Conservation (phyloP, 768 basidiomycete genomes). For the Leccinum truebloodii region DNA sequence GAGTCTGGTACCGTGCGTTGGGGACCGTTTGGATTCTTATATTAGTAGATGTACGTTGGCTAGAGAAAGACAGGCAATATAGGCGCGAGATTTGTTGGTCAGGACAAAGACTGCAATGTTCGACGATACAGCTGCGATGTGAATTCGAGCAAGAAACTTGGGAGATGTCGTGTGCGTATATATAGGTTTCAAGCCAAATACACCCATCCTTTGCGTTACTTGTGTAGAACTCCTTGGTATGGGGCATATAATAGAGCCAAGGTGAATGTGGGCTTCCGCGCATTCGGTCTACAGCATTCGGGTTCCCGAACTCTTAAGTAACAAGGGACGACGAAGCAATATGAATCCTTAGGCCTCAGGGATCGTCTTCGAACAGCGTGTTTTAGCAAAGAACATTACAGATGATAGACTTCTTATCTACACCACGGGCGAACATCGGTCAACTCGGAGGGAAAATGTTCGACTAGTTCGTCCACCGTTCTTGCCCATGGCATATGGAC, state of each 20-base stretch:
- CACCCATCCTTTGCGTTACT: too few species aligned
- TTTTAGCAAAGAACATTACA: not conserved
- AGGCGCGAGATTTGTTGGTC: too few species aligned
- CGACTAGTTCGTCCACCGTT: constrained; percentile 18
- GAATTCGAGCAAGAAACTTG: too few species aligned
- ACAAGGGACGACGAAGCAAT: not conserved
- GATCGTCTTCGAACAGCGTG: too few species aligned
- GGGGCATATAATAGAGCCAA: too few species aligned
- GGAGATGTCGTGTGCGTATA: too few species aligned
- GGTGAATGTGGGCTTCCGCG: too few species aligned
- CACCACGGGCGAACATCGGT: constrained; percentile 9
- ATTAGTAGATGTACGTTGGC: not conserved
- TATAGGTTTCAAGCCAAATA: too few species aligned
- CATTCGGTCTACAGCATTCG: not conserved
- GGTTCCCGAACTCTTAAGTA: not conserved
- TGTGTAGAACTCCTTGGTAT: too few species aligned
- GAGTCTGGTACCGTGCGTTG: constrained; percentile 12
- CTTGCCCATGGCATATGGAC: not conserved
- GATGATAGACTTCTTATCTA: constrained; percentile 9
- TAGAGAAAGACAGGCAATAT: not conserved
- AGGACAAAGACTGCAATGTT: too few species aligned
- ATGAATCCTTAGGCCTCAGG: too few species aligned
- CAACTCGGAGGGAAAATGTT: constrained; percentile 6
- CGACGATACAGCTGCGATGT: not conserved
- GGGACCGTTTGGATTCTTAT: not conserved